A percentile compares a stretch with the other conserved stretches of the same genome.
phyloP scores from a whole-genome alignment of 83 land plant species.

The Thuja plicata region DNA sequence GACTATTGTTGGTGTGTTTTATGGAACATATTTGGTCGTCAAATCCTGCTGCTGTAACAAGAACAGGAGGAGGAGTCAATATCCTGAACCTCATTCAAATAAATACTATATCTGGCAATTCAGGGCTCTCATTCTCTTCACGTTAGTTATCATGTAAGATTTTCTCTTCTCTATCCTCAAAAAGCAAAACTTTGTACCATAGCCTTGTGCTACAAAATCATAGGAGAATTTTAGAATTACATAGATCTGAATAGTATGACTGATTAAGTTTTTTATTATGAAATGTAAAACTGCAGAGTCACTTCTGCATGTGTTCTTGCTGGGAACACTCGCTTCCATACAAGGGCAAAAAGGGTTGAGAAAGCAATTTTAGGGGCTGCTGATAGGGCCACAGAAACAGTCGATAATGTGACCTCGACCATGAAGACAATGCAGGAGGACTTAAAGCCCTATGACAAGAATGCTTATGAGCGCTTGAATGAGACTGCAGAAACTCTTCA shows the following conservation, averaged over 20 bases:
- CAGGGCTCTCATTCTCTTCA: conserved; percentile 26
- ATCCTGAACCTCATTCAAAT: conserved; percentile 16
- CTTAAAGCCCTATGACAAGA: background rate
- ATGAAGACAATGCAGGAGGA: conserved; percentile 24
- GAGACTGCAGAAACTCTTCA: conserved; percentile 42
- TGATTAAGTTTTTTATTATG: background rate
- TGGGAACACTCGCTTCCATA: conserved; percentile 40
- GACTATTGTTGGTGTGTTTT: conserved; percentile 41
- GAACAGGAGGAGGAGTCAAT: conserved; percentile 15
- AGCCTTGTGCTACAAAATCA: background rate
- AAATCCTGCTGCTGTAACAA: conserved; percentile 15
- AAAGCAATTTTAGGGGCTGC: conserved; percentile 43
- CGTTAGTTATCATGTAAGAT: conserved; percentile 51
- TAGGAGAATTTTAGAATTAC: background rate
- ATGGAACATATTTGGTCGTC: conserved; percentile 16
- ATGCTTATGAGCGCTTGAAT: conserved; percentile 16
- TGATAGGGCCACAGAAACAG: conserved; percentile 40
- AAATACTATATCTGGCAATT: conserved; percentile 26
- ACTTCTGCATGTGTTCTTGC: conserved; percentile 32
- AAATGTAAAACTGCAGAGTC: conserved; percentile 19
- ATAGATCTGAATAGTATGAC: background rate
- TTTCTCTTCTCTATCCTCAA: background rate
- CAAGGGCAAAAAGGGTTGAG: conserved; percentile 36
- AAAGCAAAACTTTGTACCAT: background rate
- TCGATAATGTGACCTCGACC: conserved; percentile 40